Evolutionary conservation across 768 basidiomycete species (phyloP), one percentile per base, ranked within the genome.

Genomic region (Boletellus sp.): DNA sequence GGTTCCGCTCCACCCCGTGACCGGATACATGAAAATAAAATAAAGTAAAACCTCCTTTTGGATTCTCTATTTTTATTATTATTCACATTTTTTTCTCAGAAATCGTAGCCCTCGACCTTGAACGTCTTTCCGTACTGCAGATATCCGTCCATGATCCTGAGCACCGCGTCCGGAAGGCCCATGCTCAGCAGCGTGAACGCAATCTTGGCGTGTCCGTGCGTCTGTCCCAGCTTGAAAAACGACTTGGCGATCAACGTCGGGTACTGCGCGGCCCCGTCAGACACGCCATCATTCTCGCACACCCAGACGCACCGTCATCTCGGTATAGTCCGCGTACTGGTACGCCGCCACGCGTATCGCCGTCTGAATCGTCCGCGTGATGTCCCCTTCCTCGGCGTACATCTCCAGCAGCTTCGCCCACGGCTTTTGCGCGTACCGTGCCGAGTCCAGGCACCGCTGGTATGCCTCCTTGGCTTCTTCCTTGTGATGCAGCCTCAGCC

Each of bases 381-480:
- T 84, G 63, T 98, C 96, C 4, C 93, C 90, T 59, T 99, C 96
- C 2, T 93, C 93, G n/a, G 92, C 85, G 58, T 96, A 98, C 80
- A 85, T 89, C 70, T 97, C 94, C 74, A 99, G 81, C 43, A 98
- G 70, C 69, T 94, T 94, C 43, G 80, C 72, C 92, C 96, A 94
- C 4, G 94, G 94, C 67, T 95, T 97, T 51, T 84, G 79, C 5
- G 89, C 87, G 69, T 96, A 98, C 20, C 87, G 76, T 22, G 84
- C 78, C 28, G 83, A 75, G 57, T 98, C 96, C 32, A 98, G 80
- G 69, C 93, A 94, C 9, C 94, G 84, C 64, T 96, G 93, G 65
- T 87, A 99, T 4, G 94, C 94, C 64, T 99, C 96, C 70, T 99
- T 98, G 32, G 93, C 94, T 63, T 99, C 96, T 63, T 99, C 96